Conservation (phyloP, 176 grass and related monocot genomes). For the Oryza australiensis region DNA sequence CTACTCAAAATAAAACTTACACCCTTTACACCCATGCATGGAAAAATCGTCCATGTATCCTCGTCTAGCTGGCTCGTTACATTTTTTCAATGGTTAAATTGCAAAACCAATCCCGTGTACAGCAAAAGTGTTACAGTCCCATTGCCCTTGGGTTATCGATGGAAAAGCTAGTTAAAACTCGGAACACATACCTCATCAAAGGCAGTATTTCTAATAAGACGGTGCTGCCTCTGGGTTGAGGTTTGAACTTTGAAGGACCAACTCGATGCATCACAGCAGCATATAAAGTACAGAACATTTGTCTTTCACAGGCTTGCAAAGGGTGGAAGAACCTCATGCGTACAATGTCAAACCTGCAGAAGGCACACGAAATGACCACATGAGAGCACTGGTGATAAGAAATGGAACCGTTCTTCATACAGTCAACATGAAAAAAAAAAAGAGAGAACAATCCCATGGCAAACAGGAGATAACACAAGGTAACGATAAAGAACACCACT, state of each 20-base stretch:
- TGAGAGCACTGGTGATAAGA: not conserved
- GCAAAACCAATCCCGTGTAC: not conserved
- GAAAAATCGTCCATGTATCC: not conserved
- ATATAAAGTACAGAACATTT: not conserved
- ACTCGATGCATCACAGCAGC: not conserved
- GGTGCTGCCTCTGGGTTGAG: not conserved
- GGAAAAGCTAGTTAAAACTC: not conserved
- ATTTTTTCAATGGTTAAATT: not conserved
- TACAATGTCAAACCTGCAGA: conserved; percentile 10
- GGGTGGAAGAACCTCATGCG: not conserved
- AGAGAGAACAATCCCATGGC: not conserved
- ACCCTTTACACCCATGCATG: not conserved
- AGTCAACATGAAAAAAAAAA: not conserved
- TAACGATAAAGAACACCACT: not conserved
- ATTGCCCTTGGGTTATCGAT: conserved; percentile 6
- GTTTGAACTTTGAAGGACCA: not conserved
- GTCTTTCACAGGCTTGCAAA: not conserved
- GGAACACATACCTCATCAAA: not conserved
- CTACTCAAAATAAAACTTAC: not conserved
- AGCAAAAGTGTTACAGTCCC: not conserved
- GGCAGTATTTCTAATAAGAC: not conserved
- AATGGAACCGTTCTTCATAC: not conserved
- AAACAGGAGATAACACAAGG: not conserved
- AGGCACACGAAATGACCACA: not conserved
- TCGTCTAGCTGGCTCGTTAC: not conserved